Base-by-base conservation (phyloP, 257 asterid genomes). In the Penstemon davidsonii region DNA sequence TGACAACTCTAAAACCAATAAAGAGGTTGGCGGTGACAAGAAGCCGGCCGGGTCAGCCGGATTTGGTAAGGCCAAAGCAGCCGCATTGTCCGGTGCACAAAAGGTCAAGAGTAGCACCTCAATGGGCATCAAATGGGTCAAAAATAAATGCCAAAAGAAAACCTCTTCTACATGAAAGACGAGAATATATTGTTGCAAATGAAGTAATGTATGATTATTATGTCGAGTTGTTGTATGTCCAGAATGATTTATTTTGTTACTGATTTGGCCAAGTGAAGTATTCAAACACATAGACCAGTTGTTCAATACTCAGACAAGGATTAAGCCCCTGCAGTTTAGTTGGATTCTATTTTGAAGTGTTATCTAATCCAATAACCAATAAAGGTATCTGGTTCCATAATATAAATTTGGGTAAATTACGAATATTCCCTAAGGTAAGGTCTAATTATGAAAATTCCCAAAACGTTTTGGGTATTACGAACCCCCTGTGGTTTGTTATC, bases 81-180 rank as follows among this genome's bases (percentile, higher is more conserved):
- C 66, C 6, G 92, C 94, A 3, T 40, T 69, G 51, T 86, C 85
- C 2, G 86, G 86, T 41, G 91, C 90, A 5, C 82, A 79, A 2
- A 91, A 88, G 85, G 71, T 88, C 61, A 91, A 85, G 86, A 84
- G 64, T 47, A 71, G 91, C 69, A 82, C 87, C 11, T 76, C 89
- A 7, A 76, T 66, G 75, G 79, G 90, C 62, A 68, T 91, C 38
- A 92, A 86, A 78, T 88, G 95, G 96, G 80, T 86, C 43, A 87
- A 85, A 78, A 89, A 55, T 78, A 92, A 83, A 72, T 81, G 83
- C 78, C 91, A 82, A 60, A 87, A 83, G 88, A 91, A 88, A 68
- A 61, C 77, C 64, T 61, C 87, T 73, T 68, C 82, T 59, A 78
- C 82, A 10, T 74, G 76, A 86, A 40, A 71, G 69, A 55, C 42